These are phyloP conservation scores for Chlorociboria aeruginascens DNA, from an alignment of 495 filamentous ascomycete species.

Conservation along the genomic window DNA sequence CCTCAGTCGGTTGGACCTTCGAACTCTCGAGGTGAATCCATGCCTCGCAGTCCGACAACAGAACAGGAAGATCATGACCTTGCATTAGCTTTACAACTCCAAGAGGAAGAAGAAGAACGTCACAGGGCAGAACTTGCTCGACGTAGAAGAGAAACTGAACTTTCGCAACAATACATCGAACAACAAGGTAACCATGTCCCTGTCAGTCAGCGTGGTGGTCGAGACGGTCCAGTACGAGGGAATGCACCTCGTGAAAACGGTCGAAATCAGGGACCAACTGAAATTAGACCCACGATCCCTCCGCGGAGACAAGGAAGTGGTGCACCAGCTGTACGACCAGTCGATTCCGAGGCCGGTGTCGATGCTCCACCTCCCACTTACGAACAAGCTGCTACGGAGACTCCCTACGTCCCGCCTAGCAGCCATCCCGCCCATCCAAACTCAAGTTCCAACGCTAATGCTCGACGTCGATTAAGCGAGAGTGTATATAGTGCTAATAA, in stretches of 20 bases:
- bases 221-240: slow-evolving; percentile 2
- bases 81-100: slow-evolving; percentile 66
- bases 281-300: slow-evolving; percentile 19
- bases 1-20: slow-evolving; percentile 2
- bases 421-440: slow-evolving; percentile 43
- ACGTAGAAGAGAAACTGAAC: slow-evolving; percentile 32
- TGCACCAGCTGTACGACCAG: slow-evolving; percentile 16
- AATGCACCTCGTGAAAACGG: not conserved
- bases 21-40: slow-evolving; percentile 5
- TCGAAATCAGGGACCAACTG: not conserved
- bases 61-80: slow-evolving; percentile 73
- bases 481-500: slow-evolving; percentile 6
- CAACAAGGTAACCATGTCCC: slow-evolving; percentile 28
- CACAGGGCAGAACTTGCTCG: slow-evolving; percentile 38
- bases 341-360: slow-evolving; percentile 33
- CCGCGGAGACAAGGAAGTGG: slow-evolving; percentile 21
- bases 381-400: slow-evolving; percentile 60
- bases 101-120: slow-evolving; percentile 70
- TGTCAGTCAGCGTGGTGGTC: slow-evolving; percentile 9
- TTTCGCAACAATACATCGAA: slow-evolving; percentile 46
- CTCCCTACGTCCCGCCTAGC: slow-evolving; percentile 49
- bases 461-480: slow-evolving; percentile 1
- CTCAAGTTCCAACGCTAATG: slow-evolving; percentile 18
- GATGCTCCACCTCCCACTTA: slow-evolving; percentile 68
- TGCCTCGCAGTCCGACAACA: slow-evolving; percentile 24